Evolutionary conservation across 176 grass and related monocot genomes (phyloP).

Genomic region (Rhynchospora tenuis): DNA sequence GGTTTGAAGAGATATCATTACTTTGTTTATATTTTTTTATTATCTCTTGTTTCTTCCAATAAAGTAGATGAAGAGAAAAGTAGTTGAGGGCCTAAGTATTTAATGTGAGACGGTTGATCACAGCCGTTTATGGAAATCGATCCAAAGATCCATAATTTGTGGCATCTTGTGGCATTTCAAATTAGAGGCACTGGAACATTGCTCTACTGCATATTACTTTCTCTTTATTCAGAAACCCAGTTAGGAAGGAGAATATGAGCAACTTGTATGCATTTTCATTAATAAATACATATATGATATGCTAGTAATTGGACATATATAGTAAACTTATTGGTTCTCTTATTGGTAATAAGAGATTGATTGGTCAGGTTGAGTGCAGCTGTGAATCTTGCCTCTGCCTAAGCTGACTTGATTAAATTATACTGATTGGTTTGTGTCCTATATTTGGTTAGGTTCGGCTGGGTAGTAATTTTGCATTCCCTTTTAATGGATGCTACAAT

Average conservation of each 20-base stretch:
- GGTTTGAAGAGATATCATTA: too few relatives aligned
- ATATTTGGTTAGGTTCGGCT: background rate
- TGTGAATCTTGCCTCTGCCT: background rate
- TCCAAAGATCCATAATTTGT: too few relatives aligned
- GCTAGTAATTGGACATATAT: background rate
- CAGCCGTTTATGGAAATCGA: too few relatives aligned
- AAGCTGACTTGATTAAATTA: background rate
- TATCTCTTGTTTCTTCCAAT: too few relatives aligned
- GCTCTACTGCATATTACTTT: too few relatives aligned
- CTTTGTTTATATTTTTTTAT: too few relatives aligned
- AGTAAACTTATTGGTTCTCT: background rate
- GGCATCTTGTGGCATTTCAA: too few relatives aligned
- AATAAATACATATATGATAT: background rate
- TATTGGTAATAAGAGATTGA: background rate
- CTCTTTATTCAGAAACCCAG: background rate
- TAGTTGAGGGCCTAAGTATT: too few relatives aligned
- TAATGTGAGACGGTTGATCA: too few relatives aligned
- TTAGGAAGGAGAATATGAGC: background rate
- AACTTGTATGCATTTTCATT: background rate
- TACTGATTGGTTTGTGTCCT: background rate
- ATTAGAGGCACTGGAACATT: too few relatives aligned
- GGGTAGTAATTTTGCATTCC: background rate
- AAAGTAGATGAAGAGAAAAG: too few relatives aligned
- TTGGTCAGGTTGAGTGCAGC: background rate
- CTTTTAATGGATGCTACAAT: background rate